A percentile compares a stretch with the other conserved stretches of the same genome.
These are phyloP conservation scores for Helotiales sp. DNA, from an alignment of 2,329 filamentous ascomycete species.

Conservation along the genomic window DNA sequence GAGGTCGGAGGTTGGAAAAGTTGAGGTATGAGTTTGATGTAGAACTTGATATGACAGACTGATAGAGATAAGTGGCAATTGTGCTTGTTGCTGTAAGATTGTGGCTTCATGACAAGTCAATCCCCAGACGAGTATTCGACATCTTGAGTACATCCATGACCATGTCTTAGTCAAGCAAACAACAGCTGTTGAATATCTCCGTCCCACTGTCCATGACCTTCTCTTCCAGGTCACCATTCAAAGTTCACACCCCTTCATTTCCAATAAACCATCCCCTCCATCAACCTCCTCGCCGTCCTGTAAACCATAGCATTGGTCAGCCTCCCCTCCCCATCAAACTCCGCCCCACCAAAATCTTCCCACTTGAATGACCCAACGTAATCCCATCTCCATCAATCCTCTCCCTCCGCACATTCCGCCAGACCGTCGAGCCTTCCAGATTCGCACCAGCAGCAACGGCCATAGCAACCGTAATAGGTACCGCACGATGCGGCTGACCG, in stretches of 20 bases:
- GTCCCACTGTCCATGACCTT: too few relatives aligned
- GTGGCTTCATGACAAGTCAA: too few relatives aligned
- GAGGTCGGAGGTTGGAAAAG: not conserved
- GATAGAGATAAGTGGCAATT: too few relatives aligned
- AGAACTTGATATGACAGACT: too few relatives aligned
- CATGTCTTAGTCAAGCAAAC: too few relatives aligned
- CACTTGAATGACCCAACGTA: constrained; percentile 53
- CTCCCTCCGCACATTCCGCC: constrained; percentile 37
- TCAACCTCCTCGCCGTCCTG: constrained; percentile 53
- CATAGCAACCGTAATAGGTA: constrained; percentile 60
- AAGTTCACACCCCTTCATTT: constrained; percentile 26
- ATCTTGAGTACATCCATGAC: too few relatives aligned
- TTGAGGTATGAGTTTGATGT: too few relatives aligned
- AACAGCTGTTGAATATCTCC: too few relatives aligned
- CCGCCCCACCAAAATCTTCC: constrained; percentile 51
- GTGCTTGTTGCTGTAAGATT: not conserved
- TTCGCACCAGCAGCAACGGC: constrained; percentile 53
- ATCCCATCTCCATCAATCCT: constrained; percentile 44
- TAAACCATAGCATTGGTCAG: constrained; percentile 50
- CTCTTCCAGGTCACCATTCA: too few relatives aligned
- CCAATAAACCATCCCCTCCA: constrained; percentile 54
- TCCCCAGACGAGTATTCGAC: too few relatives aligned
- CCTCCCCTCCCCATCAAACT: constrained; percentile 44
- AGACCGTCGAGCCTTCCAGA: constrained; percentile 49
- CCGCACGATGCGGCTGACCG: constrained; percentile 60